These are phyloP conservation scores for Veloporphyrellus conicus DNA, from an alignment of 1,284 basidiomycete genomes.

Conservation along the genomic window DNA sequence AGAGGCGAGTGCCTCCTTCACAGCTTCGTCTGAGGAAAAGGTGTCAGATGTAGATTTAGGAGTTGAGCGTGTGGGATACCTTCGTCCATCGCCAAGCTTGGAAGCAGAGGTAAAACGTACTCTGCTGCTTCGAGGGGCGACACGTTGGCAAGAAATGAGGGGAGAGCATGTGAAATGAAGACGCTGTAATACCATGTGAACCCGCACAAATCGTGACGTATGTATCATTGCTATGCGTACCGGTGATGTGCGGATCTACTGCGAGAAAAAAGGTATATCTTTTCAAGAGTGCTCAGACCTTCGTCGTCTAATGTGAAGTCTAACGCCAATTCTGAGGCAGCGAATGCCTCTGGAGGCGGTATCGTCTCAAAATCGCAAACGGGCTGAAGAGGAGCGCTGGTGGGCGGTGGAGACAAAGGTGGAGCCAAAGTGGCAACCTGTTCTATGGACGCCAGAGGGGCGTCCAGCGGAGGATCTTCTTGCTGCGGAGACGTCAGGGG, in stretches of 20 bases:
- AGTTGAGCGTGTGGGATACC: slow-evolving; percentile 44
- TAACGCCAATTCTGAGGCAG: slow-evolving; percentile 38
- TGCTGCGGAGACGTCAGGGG: slow-evolving; percentile 32
- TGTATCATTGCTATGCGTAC: slow-evolving; percentile 32
- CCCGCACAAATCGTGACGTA: slow-evolving; percentile 5
- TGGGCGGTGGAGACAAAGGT: slow-evolving; percentile 26
- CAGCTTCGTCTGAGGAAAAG: slow-evolving; percentile 66
- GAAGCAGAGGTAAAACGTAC: slow-evolving; percentile 89
- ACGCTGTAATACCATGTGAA: slow-evolving; percentile 40
- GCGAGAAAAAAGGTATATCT: slow-evolving; percentile 89
- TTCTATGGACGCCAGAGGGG: slow-evolving; percentile 17
- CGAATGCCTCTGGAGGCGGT: slow-evolving; percentile 27
- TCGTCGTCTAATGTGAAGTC: slow-evolving; percentile 67
- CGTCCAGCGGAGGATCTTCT: slow-evolving; percentile 28
- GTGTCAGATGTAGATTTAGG: slow-evolving; percentile 10
- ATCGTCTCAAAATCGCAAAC: slow-evolving; percentile 31
- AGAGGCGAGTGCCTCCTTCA: slow-evolving; percentile 86
- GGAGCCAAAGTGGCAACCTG: slow-evolving; percentile 16
- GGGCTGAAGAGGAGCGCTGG: slow-evolving; percentile 14
- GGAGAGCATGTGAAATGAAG: slow-evolving; percentile 80
- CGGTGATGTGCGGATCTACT: slow-evolving; percentile 80
- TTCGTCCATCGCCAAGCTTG: slow-evolving; percentile 82
- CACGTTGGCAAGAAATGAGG: slow-evolving; percentile 69
- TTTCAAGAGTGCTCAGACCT: slow-evolving; percentile 79
- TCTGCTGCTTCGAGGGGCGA: slow-evolving; percentile 87